These are phyloP conservation scores for Cenchrus fungigraminus DNA, from an alignment of 176 grass and related monocot genomes.

Conservation along the genomic window DNA sequence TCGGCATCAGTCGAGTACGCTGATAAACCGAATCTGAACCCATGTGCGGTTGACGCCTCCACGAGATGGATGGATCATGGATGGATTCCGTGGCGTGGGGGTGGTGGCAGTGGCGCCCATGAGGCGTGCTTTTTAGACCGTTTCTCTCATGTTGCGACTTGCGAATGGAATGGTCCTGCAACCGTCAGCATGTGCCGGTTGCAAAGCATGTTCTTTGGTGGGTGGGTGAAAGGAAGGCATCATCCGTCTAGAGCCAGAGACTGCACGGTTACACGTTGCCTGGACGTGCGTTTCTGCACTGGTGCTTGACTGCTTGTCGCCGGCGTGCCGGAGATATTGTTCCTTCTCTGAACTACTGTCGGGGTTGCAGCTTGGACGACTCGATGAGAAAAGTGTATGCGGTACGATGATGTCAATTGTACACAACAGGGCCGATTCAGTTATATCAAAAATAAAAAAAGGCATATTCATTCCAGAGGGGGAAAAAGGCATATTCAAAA, in stretches of 20 bases:
- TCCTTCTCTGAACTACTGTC: neutral
- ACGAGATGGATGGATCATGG: neutral
- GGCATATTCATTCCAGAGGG: no score
- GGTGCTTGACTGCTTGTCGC: neutral
- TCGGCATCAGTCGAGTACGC: neutral
- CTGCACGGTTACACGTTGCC: neutral
- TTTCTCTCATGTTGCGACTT: neutral
- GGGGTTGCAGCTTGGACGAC: neutral
- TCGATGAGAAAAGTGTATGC: neutral
- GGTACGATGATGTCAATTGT: neutral
- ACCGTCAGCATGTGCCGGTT: neutral
- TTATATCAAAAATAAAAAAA: no score
- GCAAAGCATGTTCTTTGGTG: neutral
- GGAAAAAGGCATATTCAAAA: no score
- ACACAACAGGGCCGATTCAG: neutral
- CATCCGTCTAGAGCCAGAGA: neutral
- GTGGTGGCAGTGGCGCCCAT: neutral
- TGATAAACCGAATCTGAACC: neutral
- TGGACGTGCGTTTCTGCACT: neutral
- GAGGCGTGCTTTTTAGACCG: slow-evolving; percentile 25
- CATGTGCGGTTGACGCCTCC: slow-evolving; percentile 20
- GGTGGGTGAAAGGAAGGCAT: neutral
- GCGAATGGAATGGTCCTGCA: neutral
- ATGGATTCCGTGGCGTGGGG: neutral
- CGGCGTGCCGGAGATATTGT: neutral